A percentile compares a stretch with the other conserved stretches of the same genome.
phyloP scores from a whole-genome alignment of 2,329 filamentous ascomycete genomes.

The Sclerotinia sclerotiorum region DNA sequence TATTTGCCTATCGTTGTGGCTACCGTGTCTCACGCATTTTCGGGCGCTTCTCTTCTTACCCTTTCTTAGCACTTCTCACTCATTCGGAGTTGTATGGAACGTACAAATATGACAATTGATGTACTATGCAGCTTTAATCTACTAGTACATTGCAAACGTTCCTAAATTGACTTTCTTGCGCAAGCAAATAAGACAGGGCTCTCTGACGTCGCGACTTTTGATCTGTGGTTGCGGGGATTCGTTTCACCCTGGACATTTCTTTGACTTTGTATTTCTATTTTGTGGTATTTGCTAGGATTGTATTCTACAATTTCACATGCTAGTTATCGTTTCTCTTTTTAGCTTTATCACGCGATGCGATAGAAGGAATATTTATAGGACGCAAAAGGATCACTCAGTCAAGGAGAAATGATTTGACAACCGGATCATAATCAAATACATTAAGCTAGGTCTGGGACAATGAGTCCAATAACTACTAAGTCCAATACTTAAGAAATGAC shows the following conservation, averaged over 20 bases:
- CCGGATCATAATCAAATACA: background rate
- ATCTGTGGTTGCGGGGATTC: conserved; percentile 56
- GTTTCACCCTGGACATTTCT: conserved; percentile 53
- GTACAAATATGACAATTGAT: conserved; percentile 21
- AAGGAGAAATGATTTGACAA: background rate
- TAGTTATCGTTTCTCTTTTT: too few species aligned
- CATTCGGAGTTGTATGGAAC: background rate
- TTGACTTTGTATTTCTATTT: background rate
- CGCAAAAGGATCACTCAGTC: background rate
- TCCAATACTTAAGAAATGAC: background rate
- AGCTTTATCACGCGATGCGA: too few species aligned
- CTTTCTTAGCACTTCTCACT: background rate
- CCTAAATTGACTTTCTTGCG: conserved; percentile 51
- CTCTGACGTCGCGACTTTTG: conserved; percentile 56
- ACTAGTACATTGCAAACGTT: conserved; percentile 45
- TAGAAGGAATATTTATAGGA: too few species aligned
- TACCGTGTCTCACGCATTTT: background rate
- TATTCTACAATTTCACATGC: too few species aligned
- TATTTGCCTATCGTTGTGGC: background rate
- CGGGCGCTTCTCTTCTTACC: background rate
- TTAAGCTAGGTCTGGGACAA: background rate
- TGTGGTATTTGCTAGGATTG: background rate
- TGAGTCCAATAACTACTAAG: background rate
- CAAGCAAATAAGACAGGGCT: conserved; percentile 46
- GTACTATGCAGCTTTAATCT: conserved; percentile 54